phyloP scores from a whole-genome alignment of 2,329 filamentous ascomycete genomes.

The Alternaria solani region DNA sequence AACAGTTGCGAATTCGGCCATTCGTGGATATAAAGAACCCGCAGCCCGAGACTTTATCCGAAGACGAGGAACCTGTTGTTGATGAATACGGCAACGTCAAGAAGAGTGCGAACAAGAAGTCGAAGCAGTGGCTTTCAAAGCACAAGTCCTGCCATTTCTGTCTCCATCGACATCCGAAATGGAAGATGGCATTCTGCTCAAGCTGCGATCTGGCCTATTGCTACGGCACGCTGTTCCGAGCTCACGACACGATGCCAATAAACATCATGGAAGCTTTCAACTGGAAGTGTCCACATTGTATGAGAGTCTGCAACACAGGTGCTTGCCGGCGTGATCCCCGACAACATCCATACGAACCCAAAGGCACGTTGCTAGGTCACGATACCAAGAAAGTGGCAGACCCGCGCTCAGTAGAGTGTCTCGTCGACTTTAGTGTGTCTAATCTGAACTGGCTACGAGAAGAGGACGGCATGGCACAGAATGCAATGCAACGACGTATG shows the following conservation, averaged over 20 bases:
- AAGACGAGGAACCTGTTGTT: conserved; percentile 64
- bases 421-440: conserved; percentile 89
- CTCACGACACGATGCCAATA: conserved; percentile 89
- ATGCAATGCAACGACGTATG: conserved; percentile 58
- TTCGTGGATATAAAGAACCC: conserved; percentile 82
- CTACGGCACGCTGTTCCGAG: conserved; percentile 90
- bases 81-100: conserved; percentile 71
- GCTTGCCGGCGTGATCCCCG: conserved; percentile 73
- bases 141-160: conserved; percentile 80
- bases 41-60: conserved; percentile 54
- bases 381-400: conserved; percentile 92
- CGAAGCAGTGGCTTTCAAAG: conserved; percentile 59
- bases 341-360: conserved; percentile 84
- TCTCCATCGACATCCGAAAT: conserved; percentile 77
- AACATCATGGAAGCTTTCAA: conserved; percentile 78
- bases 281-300: conserved; percentile 91
- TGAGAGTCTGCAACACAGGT: conserved; percentile 85
- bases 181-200: conserved; percentile 84
- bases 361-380: conserved; percentile 86
- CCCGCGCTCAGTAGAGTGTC: conserved; percentile 84
- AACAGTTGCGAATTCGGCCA: conserved; percentile 79
- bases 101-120: conserved; percentile 69
- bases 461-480: conserved; percentile 53
- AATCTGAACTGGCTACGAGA: conserved; percentile 84
- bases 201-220: conserved; percentile 82